These are phyloP conservation scores for Cyberlindnera samutprakarnensis DNA, from an alignment of 805 yeast species.

Conservation along the genomic window DNA sequence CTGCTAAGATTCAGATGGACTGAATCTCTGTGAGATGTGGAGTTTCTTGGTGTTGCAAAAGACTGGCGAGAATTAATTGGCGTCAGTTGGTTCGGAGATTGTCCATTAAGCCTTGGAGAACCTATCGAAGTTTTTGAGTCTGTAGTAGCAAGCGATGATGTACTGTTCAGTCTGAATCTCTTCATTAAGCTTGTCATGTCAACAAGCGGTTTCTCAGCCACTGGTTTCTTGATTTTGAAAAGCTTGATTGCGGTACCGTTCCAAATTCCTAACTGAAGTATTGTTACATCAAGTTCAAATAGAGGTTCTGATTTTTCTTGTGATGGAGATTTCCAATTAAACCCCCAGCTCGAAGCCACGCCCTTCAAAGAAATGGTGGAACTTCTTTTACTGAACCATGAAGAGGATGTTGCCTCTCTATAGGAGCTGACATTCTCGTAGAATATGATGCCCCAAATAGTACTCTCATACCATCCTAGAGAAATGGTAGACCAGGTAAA, in stretches of 20 bases:
- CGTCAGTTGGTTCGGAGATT: conserved; percentile 18
- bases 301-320: conserved; percentile 4
- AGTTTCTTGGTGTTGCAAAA: conserved; percentile 22
- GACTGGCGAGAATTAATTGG: conserved; percentile 23
- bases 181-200: conserved; percentile 34
- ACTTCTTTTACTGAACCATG: conserved; percentile 21
- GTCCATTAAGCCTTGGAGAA: conserved; percentile 8
- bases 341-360: conserved; percentile 33
- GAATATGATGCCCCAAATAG: conserved; percentile 55
- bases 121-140: conserved; percentile 11
- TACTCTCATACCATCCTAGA: conserved; percentile 69
- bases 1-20: conserved; percentile 14
- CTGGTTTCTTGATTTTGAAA: conserved; percentile 30
- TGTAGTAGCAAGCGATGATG: conserved; percentile 16
- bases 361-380: conserved; percentile 20
- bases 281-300: conserved; percentile 14
- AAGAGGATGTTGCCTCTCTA: conserved; percentile 8
- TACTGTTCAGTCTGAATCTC: conserved; percentile 27
- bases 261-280: conserved; percentile 17
- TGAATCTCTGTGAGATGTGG: conserved; percentile 13
- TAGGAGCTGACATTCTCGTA: conserved; percentile 20
- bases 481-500: conserved; percentile 59
- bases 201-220: conserved; percentile 33
- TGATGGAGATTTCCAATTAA: conserved; percentile 19
- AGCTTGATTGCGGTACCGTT: conserved; percentile 13